Evolutionary conservation across 805 yeast species (phyloP), one percentile per base, ranked within the genome.

Genomic region (Clavispora fructus): DNA sequence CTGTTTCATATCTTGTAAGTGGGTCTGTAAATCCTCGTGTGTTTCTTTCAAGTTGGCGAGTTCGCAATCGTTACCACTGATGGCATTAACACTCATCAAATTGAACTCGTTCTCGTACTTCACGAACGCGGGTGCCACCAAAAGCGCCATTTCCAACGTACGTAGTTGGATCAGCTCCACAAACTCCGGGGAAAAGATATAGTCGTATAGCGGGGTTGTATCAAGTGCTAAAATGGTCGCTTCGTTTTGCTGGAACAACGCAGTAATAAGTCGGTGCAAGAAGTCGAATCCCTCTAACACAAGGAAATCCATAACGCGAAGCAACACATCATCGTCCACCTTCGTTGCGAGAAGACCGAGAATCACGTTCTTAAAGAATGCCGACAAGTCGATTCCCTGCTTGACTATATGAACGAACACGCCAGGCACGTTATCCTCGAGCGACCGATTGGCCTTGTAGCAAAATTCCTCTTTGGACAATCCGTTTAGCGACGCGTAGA

Each of bases 211-310:
- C 10, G 59, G 64, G 39, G 62, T 63, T 9, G 67, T 67, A 6
- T 56, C 48, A 3, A 60, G 44, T 6, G 35, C 38, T 27, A 57
- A 13, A 11, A 71, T 50, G 23, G 47, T 35, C 0, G 44, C 53
- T 29, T 50, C 31, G 23, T 57, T 53, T 7, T 46, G 44, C 5
- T 45, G 35, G 44, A 67, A 62, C 3, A 57, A 39, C 39, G 60
- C 61, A 3, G 63, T 58, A 9, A 65, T 47, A 6, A 69, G 43
- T 26, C 72, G 56, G 8, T 61, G 47, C 7, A 71, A 46, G 46
- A 63, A 64, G 46, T 66, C 70, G 44, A 65, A 61, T 7, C 77
- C 77, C 52, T 71, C 73, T 42, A 72, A 59, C 28, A 71, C 58
- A 11, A 71, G 53, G 33, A 69, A 61, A 47, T 72, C 77, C 27